phyloP scores from a whole-genome alignment of 768 basidiomycete species.

The Amanita fuliginea region DNA sequence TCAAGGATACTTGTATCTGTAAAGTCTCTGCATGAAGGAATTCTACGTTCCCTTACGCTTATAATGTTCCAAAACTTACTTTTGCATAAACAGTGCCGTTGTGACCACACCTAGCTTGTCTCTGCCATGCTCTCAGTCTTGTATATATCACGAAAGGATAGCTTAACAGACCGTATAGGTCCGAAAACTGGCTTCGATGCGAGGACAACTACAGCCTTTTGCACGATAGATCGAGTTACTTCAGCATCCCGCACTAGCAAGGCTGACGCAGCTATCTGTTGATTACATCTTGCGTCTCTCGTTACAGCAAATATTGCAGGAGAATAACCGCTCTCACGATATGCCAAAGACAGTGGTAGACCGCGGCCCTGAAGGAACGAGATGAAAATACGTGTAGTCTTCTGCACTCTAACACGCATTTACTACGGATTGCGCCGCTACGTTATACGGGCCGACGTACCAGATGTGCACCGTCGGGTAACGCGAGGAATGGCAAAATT shows the following conservation, averaged over 20 bases:
- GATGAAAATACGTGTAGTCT: slow-evolving; percentile 95
- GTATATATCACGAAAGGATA: background rate
- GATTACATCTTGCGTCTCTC: slow-evolving; percentile 61
- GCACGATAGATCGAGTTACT: slow-evolving; percentile 91
- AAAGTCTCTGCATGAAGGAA: slow-evolving; percentile 53
- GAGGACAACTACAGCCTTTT: slow-evolving; percentile 94
- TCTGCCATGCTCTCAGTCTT: slow-evolving; percentile 22
- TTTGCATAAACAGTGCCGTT: slow-evolving; percentile 79
- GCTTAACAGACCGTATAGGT: slow-evolving; percentile 61
- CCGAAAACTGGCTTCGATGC: slow-evolving; percentile 89
- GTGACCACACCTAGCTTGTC: slow-evolving; percentile 95
- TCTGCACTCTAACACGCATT: slow-evolving; percentile 52
- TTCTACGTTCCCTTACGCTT: background rate
- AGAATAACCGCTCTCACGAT: slow-evolving; percentile 46
- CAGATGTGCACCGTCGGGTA: slow-evolving; percentile 95
- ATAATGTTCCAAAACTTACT: slow-evolving; percentile 24
- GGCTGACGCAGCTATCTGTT: slow-evolving; percentile 77
- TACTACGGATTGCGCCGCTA: slow-evolving; percentile 1
- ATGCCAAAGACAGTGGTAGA: slow-evolving; percentile 91
- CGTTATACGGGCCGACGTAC: slow-evolving; percentile 30
- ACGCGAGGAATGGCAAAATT: slow-evolving; percentile 87
- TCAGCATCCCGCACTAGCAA: slow-evolving; percentile 73
- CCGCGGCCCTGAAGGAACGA: slow-evolving; percentile 60
- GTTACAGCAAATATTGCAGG: background rate
- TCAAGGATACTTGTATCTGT: slow-evolving; percentile 79